Conservation (phyloP, 2,329 filamentous ascomycete species). For the Parafenestella ontariensis region DNA sequence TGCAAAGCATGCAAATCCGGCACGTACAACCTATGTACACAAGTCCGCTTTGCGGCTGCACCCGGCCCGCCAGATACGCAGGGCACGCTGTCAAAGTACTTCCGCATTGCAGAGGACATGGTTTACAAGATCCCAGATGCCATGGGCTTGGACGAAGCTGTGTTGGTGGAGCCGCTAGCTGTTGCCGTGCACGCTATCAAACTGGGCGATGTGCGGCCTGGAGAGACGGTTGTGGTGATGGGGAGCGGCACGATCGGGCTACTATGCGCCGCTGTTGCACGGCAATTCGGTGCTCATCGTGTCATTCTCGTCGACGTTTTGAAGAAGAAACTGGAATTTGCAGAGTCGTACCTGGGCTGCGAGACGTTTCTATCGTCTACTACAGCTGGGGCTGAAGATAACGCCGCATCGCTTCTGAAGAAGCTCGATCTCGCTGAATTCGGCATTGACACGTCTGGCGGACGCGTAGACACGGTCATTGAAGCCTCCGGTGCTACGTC, state of each 20-base stretch:
- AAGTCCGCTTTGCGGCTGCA: conserved; percentile 85
- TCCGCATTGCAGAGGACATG: conserved; percentile 88
- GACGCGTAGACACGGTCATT: conserved; percentile 79
- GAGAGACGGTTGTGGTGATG: conserved; percentile 85
- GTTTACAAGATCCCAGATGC: conserved; percentile 85
- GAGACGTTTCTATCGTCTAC: conserved; percentile 74
- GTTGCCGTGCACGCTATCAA: conserved; percentile 88
- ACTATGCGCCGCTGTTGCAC: conserved; percentile 78
- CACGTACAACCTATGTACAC: conserved; percentile 89
- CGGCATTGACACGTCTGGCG: conserved; percentile 58
- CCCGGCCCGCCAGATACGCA: conserved; percentile 71
- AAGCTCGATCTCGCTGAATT: conserved; percentile 72
- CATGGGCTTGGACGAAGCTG: conserved; percentile 88
- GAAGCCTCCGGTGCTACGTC: conserved; percentile 94
- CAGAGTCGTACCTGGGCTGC: conserved; percentile 76
- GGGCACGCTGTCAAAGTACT: conserved; percentile 84
- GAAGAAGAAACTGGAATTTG: conserved; percentile 80
- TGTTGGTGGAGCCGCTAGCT: conserved; percentile 84
- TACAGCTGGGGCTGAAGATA: conserved; percentile 68
- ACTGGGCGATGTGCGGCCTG: conserved; percentile 76
- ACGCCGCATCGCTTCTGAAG: conserved; percentile 60
- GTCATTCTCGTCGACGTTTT: conserved; percentile 93
- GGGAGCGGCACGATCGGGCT: conserved; percentile 92
- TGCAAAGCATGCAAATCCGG: conserved; percentile 90
- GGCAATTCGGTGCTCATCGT: conserved; percentile 72